These are phyloP conservation scores for Saccharomycopsis oosterbeekiorum DNA, from an alignment of 805 yeast species.

Conservation along the genomic window DNA sequence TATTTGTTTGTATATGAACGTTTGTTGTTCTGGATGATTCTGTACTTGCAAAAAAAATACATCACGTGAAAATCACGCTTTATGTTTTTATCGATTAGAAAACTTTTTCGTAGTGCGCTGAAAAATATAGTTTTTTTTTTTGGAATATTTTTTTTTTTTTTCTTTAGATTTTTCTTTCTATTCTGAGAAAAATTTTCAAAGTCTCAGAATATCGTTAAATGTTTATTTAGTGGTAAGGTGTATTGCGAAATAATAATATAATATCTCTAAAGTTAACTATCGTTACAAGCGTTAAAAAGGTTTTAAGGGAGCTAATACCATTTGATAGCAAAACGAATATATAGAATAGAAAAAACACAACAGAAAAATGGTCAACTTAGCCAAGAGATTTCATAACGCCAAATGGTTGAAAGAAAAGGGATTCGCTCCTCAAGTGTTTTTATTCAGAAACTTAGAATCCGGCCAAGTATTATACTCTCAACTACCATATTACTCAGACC, in stretches of 20 bases:
- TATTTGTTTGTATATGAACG: background rate
- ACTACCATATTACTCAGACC: conserved; percentile 42
- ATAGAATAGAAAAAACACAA: background rate
- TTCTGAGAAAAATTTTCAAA: background rate
- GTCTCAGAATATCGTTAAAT: background rate
- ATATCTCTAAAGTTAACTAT: too few species aligned
- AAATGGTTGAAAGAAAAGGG: conserved; percentile 49
- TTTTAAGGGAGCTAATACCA: background rate
- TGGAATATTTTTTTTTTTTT: background rate
- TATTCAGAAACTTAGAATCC: conserved; percentile 75
- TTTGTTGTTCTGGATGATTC: background rate
- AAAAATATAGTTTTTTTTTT: background rate
- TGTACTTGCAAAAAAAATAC: background rate
- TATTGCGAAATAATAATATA: too few species aligned
- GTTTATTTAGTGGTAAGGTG: too few species aligned
- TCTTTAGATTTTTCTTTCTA: background rate
- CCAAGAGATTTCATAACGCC: conserved; percentile 41
- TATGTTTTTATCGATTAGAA: background rate
- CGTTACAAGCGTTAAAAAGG: too few species aligned
- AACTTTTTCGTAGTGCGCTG: background rate
- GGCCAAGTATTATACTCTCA: conserved; percentile 91
- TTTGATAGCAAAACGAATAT: background rate
- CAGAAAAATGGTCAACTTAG: conserved; percentile 12
- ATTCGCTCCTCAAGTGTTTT: conserved; percentile 73
- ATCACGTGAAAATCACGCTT: background rate